phyloP scores from a whole-genome alignment of 352 stramenopile species.

The Phytopythium aichiense region DNA sequence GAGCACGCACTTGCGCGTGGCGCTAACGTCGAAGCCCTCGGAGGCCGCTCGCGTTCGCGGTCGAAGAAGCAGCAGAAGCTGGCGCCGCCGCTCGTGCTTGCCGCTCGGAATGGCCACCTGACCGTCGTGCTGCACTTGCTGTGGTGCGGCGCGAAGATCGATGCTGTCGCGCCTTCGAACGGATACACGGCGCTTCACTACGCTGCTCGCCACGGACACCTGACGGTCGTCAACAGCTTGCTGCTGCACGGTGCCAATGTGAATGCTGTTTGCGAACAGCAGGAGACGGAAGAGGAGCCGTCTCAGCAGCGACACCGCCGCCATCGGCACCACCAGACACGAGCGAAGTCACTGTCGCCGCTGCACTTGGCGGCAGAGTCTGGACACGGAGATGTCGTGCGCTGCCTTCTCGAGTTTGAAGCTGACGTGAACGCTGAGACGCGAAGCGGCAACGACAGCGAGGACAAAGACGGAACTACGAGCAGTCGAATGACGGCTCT shows the following conservation, averaged over 20 bases:
- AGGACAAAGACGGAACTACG: not conserved
- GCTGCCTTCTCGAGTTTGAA: constrained; percentile 45
- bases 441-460: constrained; percentile 10
- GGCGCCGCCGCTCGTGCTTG: constrained; percentile 42
- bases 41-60: constrained; percentile 13
- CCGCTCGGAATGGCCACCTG: constrained; percentile 39
- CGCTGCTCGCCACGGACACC: constrained; percentile 42
- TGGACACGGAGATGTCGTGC: constrained; percentile 45
- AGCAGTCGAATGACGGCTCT: constrained; percentile 41
- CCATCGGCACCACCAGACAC: not conserved
- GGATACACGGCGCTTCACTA: constrained; percentile 53
- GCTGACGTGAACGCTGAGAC: constrained; percentile 44
- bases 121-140: constrained; percentile 44
- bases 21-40: constrained; percentile 29
- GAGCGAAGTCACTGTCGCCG: constrained; percentile 15
- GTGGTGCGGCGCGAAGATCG: constrained; percentile 40
- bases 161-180: constrained; percentile 27
- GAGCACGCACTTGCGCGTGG: constrained; percentile 41
- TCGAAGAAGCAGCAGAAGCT: constrained; percentile 18
- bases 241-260: constrained; percentile 49
- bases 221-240: constrained; percentile 54
- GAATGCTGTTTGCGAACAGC: constrained; percentile 31
- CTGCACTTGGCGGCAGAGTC: constrained; percentile 49
- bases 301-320: not conserved
- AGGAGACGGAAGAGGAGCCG: constrained; percentile 16